phyloP scores from a whole-genome alignment of 2,329 filamentous ascomycete genomes.

The Ascochyta koolunga region DNA sequence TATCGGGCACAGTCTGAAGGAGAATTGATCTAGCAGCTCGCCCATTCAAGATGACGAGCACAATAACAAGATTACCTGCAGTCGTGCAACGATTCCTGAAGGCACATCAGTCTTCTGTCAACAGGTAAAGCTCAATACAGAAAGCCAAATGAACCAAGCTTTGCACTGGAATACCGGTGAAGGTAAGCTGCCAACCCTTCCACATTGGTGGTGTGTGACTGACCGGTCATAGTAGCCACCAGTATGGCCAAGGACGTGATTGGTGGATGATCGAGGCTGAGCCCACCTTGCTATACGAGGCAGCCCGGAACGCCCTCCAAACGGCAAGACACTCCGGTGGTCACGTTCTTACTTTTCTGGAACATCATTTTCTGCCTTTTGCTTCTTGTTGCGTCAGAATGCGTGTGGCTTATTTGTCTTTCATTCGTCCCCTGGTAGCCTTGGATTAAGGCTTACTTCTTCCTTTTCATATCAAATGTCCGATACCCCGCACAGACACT shows the following conservation, averaged over 20 bases:
- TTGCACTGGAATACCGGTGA: background rate
- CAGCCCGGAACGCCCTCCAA: slow-evolving; percentile 1
- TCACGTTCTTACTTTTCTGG: background rate
- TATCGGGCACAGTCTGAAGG: slow-evolving; percentile 41
- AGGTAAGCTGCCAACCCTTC: background rate
- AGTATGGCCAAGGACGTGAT: background rate
- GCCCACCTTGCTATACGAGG: slow-evolving; percentile 8
- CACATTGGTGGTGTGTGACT: background rate
- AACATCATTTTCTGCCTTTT: background rate
- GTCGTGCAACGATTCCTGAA: background rate
- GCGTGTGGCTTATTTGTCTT: background rate
- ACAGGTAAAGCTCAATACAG: background rate
- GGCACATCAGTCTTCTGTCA: background rate
- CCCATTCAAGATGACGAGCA: background rate
- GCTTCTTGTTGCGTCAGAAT: background rate
- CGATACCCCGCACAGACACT: slow-evolving; percentile 11
- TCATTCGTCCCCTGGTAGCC: background rate
- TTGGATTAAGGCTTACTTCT: background rate
- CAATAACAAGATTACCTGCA: background rate
- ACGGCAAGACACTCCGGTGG: background rate
- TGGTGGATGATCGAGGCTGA: slow-evolving; percentile 4
- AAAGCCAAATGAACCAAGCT: background rate
- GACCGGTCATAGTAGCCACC: background rate
- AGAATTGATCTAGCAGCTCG: background rate
- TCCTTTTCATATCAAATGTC: background rate